Base-by-base conservation (phyloP, 2,329 filamentous ascomycete species). In the Biscogniauxia marginata region DNA sequence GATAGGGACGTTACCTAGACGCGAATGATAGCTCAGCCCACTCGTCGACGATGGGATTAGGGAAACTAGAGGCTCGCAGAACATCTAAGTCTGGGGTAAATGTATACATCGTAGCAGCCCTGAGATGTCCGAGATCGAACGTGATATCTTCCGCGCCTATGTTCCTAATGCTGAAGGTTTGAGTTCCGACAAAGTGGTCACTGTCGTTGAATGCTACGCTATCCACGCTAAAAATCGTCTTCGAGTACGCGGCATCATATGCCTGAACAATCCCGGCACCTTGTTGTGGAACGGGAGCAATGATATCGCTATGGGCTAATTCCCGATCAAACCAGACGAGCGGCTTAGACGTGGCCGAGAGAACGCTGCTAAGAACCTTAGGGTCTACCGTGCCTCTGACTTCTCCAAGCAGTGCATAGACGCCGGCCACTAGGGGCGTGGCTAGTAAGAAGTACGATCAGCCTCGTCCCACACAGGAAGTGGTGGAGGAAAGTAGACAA, bases 191-290 rank as follows among this genome's bases (percentile, higher is more conserved):
- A 52, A 77, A 73, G 64, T 78, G 62, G 48, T 72, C 70, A 7
- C 74, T 79, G 58, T 79, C 77, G 57, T 80, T 79, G 64, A 79
- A 74, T 19, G 71, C 68, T 44, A 80, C 67, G 55, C 70, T 74
- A 7, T 69, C 68, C 0, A 72, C 68, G 48, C 70, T 70, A 13
- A 79, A 65, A 19, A 73, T 53, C 1, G 72, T 74, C 1, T 65
- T 74, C 13, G 71, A 65, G 47, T 75, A 67, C 4, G 76, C 70
- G 1, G 75, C 74, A 50, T 76, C 71, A 55, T 70, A 75, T 8
- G 74, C 75, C 48, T 77, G 70, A 19, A 79, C 63, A 6, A 79
- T 66, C 4, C 77, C 77, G 46, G 66, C 73, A 34, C 77, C 77
- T 61, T 75, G 74, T 55, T 79, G 76, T 4, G 73, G 64, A 3